Evolutionary conservation across 1,284 basidiomycete species (phyloP).

Genomic region (Neolentinus lepideus): DNA sequence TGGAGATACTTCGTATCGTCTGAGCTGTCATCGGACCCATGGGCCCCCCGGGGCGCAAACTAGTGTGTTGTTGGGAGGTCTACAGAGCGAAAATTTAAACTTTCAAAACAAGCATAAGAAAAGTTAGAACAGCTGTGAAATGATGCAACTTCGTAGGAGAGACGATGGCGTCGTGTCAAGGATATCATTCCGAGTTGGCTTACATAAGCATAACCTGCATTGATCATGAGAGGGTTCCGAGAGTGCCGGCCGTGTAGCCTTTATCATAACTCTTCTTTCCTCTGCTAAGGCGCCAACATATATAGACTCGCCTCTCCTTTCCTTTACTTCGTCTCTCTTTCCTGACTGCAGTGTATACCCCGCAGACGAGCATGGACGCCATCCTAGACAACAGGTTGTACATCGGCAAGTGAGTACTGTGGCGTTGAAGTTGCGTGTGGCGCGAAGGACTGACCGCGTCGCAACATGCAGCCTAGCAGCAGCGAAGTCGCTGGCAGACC

Average conservation of each 20-base stretch:
- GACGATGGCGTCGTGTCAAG: neutral
- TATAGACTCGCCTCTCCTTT: neutral
- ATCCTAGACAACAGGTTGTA: slow-evolving; percentile 40
- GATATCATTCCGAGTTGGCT: neutral
- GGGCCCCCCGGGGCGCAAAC: neutral
- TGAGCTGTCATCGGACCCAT: neutral
- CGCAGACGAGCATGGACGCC: slow-evolving; percentile 15
- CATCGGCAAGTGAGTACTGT: slow-evolving; percentile 41
- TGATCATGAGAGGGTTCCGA: neutral
- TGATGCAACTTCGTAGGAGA: no score
- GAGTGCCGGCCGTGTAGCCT: neutral
- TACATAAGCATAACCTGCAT: neutral
- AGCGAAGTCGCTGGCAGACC: slow-evolving; percentile 34
- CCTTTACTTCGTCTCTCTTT: neutral
- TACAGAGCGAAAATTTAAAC: no score
- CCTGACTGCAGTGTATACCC: slow-evolving; percentile 1
- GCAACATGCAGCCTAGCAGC: slow-evolving; percentile 35
- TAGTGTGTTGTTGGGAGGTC: no score
- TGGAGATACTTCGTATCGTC: neutral
- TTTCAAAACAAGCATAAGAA: no score
- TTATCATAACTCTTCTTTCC: neutral
- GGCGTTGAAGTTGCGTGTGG: neutral
- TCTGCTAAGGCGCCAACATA: neutral
- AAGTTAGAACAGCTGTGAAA: no score
- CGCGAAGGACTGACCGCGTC: neutral